Evolutionary conservation across 2,329 filamentous ascomycete species (phyloP).

Genomic region (Alternaria sp.): DNA sequence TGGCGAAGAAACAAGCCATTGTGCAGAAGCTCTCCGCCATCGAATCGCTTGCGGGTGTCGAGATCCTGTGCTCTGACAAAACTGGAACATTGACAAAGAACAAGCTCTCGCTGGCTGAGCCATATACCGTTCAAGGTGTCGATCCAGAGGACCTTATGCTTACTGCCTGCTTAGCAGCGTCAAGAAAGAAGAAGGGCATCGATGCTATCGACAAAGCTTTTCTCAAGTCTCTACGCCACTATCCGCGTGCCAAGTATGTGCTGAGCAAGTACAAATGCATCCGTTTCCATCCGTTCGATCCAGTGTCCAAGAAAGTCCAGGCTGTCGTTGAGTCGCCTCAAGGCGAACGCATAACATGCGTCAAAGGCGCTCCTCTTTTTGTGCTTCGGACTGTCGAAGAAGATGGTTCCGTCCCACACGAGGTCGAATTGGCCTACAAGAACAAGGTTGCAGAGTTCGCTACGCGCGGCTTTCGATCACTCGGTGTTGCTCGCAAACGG

Average conservation of each 20-base stretch:
- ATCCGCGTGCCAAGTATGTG: constrained; percentile 81
- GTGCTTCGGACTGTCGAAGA: constrained; percentile 88
- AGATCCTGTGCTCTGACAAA: constrained; percentile 95
- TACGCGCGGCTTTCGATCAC: constrained; percentile 90
- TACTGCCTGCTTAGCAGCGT: constrained; percentile 88
- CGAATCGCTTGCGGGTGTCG: constrained; percentile 89
- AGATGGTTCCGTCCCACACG: constrained; percentile 79
- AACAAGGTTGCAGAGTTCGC: constrained; percentile 93
- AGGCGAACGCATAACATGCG: constrained; percentile 85
- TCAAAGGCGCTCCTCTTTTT: constrained; percentile 90
- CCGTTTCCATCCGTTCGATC: constrained; percentile 88
- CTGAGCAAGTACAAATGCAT: constrained; percentile 86
- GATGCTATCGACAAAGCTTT: constrained; percentile 96
- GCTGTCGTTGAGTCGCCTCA: constrained; percentile 84
- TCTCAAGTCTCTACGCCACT: constrained; percentile 83
- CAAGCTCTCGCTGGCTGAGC: constrained; percentile 87
- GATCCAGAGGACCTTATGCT: constrained; percentile 90
- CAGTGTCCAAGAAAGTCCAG: constrained; percentile 91
- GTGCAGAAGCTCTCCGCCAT: constrained; percentile 93
- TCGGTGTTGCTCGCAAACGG: constrained; percentile 91
- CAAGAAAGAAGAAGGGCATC: constrained; percentile 94
- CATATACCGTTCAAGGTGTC: constrained; percentile 82
- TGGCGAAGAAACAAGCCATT: constrained; percentile 92
- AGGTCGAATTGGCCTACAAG: constrained; percentile 85
- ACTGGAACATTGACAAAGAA: constrained; percentile 94